Evolutionary conservation across 1,284 basidiomycete genomes (phyloP), one percentile per base, ranked within the genome.

Genomic region (Ganoderma meredithae): DNA sequence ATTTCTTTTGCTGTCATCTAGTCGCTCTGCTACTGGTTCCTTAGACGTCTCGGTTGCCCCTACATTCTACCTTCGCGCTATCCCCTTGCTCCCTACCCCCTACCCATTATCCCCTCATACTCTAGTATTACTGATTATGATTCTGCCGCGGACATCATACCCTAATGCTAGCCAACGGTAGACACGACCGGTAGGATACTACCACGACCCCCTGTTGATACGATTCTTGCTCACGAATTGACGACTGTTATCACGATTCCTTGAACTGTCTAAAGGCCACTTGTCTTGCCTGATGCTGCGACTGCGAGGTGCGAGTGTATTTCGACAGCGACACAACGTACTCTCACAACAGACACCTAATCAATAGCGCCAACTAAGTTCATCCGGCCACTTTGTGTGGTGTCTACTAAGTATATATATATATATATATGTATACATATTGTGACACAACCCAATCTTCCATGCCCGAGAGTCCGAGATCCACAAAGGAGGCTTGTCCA

Each of bases 111-210:
- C 40, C 53, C 7, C 56, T 49, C 22, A 58, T 71, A 71, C 66
- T 44, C 59, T 71, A 71, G 66, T 71, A 71, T 71, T 71, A 43
- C 63, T 66, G 40, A 66, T 69, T 53, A 65, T 69, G 67, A 64
- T 36, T 64, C 64, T 69, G 64, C 68, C 58, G 63, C 31, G 55
- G 56, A 63, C 59, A 39, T 43, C 36, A 67, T 67, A 67, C 66
- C 62, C 70, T 71, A 71, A 66, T 69, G 40, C 47, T 60, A 59
- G 62, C 60, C 27, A 41, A 67, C 68, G 70, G 64, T 56, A 44
- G 43, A 60, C 56, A 69, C 60, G 65, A 66, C 55, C 39, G 59
- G 36, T 49, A 66, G 61, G 65, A 66, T 61, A 49, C 52, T n/a
- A 44, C 60, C 49, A 60, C 41, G 44, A 65, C 39, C n/a, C n/a